Evolutionary conservation across 495 filamentous ascomycete species (phyloP).

Genomic region (Lophiotrema nucula): DNA sequence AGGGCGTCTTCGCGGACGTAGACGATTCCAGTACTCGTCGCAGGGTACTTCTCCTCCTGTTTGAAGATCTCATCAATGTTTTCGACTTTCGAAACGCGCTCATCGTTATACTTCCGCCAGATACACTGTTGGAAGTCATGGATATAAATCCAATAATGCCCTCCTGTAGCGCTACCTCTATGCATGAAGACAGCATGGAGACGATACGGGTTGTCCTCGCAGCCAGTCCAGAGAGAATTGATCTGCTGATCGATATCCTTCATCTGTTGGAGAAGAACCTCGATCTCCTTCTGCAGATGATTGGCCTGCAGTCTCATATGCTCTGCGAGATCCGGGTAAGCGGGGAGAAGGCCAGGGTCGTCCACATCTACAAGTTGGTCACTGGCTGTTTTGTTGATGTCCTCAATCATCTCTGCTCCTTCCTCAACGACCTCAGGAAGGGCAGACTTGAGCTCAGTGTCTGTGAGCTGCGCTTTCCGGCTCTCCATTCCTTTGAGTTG

Average conservation of each 20-base stretch:
- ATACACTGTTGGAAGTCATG: slow-evolving; percentile 75
- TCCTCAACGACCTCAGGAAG: slow-evolving; percentile 29
- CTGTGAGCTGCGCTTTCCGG: slow-evolving; percentile 48
- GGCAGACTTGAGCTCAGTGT: slow-evolving; percentile 19
- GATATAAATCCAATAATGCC: slow-evolving; percentile 98
- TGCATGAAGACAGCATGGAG: slow-evolving; percentile 94
- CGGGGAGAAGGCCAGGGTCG: not conserved
- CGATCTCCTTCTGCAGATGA: slow-evolving; percentile 21
- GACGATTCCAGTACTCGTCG: slow-evolving; percentile 86
- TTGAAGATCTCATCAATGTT: slow-evolving; percentile 65
- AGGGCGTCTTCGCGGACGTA: slow-evolving; percentile 70
- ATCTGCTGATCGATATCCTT: slow-evolving; percentile 52
- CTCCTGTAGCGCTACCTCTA: slow-evolving; percentile 62
- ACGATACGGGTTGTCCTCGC: slow-evolving; percentile 66
- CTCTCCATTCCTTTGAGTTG: slow-evolving; percentile 56
- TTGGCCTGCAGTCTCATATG: not conserved
- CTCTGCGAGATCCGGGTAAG: slow-evolving; percentile 12
- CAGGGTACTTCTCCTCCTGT: slow-evolving; percentile 38
- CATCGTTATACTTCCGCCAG: slow-evolving; percentile 96
- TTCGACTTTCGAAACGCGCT: slow-evolving; percentile 67
- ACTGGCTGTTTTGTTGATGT: slow-evolving; percentile 4
- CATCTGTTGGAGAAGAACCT: slow-evolving; percentile 50
- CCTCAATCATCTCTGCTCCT: slow-evolving; percentile 25
- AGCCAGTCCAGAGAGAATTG: slow-evolving; percentile 60
- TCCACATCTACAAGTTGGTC: slow-evolving; percentile 30